Base-by-base conservation (phyloP, 805 yeast species). In the Lipomyces japonicus region DNA sequence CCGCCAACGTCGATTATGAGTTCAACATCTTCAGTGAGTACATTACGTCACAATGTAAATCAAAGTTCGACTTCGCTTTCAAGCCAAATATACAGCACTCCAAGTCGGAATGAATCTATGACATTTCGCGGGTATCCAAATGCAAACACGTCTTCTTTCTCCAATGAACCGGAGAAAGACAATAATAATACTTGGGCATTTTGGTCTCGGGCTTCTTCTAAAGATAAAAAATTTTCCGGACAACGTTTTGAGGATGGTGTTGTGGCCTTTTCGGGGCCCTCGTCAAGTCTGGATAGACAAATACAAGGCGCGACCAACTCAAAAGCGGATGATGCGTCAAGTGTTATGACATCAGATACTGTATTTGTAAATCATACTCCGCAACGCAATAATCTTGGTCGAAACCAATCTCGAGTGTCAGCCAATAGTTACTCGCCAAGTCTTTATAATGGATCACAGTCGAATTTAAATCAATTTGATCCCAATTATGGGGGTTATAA, bases 1-100 rank as follows among this genome's bases (percentile, higher is more conserved):
- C 58, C 58, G 23, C 58, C 58, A 12, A 51, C 53, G 19, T 54
- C 58, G 10, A 39, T 54, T 21, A 9, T 47, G 23, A 53, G 57
- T 19, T 44, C 56, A 3, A 23, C 58, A 2, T 37, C 53, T 6
- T 28, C 58, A 10, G 34, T 48, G 4, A 41, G 18, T 30, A 54
- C 58, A 9, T 24, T 53, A n/a, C 48, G 57, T 7, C 48, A 46
- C 24, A 53, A 53, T 18, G 58, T 54, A 3, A 38, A 40, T 35
- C 57, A 40, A 24, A 44, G 45, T 37, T 23, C 49, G 3, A n/a
- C 42, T 5, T 54, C 58, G 16, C 35, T 52, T 18, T n/a, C 49
- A 6, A 23, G n/a, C 21, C 18, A 14, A 14, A 23, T 23, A 6
- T 19, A 32, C 36, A 26, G 31, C 19, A 19, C n/a, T 24, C 30